Evolutionary conservation across 1,284 basidiomycete genomes (phyloP), one percentile per base, ranked within the genome.

Genomic region (Ceratobasidium sp.): DNA sequence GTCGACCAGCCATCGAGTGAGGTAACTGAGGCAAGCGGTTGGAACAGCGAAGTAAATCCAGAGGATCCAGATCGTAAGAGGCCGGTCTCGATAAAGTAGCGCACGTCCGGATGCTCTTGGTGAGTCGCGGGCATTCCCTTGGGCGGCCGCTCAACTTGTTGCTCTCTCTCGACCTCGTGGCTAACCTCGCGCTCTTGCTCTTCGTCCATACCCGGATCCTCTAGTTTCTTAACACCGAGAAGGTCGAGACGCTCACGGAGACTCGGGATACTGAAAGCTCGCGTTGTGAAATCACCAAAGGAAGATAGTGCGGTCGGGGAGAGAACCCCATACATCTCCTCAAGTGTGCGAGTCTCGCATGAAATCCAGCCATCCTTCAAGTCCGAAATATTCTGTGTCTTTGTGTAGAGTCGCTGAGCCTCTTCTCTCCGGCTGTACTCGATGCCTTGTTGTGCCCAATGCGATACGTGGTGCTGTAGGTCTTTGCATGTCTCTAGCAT

Each of bases 171-270:
- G 15, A 71, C 32, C 27, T 71, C 70, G 31, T 52, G 47, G 12
- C 70, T 73, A 1, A 85, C 75, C 71, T 86, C 84, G 13, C 82
- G 76, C 60, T 85, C 84, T 69, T 85, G 84, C 69, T 85, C 84
- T 72, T 85, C 83, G 4, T 79, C 80, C 68, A 82, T 72, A 17
- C 60, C 40, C 42, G 60, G 49, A 42, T 65, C 60, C 1, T n/a
- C 34, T 3, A 64, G 15, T 22, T 29, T 17, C 10, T 29, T n/a
- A n/a, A 40, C 35, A 4, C 60, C 60, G 4, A 52, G 22, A 17
- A 13, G 7, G 10, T 29, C 17, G 1, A 58, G 56, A 3, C 42
- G 40, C 25, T 55, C 29, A 15, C n/a, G 50, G 17, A 67, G 50
- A n/a, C 62, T 45, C 4, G 38, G 38, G 31, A 55, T 54, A 10